These are phyloP conservation scores for Ophiostoma australiae DNA, from an alignment of 2,329 filamentous ascomycete species.

Conservation along the genomic window DNA sequence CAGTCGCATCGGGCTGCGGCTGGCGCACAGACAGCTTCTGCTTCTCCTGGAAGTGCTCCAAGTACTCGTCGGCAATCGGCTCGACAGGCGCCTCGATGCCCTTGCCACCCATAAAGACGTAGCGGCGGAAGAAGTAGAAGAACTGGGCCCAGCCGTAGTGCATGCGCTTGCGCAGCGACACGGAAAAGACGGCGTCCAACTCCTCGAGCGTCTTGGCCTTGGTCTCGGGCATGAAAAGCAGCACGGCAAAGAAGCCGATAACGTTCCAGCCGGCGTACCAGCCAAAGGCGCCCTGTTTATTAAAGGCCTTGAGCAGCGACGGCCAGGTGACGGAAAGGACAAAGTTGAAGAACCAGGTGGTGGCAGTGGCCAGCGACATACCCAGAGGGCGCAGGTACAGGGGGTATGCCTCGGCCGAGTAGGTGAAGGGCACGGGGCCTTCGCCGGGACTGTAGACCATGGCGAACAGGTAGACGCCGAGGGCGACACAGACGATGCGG, in stretches of 20 bases:
- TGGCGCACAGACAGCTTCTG: neutral
- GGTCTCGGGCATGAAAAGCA: constrained; percentile 39
- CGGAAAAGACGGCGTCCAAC: constrained; percentile 37
- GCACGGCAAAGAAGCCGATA: constrained; percentile 41
- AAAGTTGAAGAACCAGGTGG: constrained; percentile 47
- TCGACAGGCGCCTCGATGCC: constrained; percentile 15
- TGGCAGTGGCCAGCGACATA: constrained; percentile 55
- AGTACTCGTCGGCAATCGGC: constrained; percentile 22
- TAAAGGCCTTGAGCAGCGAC: constrained; percentile 41
- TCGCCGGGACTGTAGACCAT: constrained; percentile 56
- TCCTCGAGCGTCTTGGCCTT: constrained; percentile 40
- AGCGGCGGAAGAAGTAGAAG: constrained; percentile 27
- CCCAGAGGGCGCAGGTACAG: constrained; percentile 58
- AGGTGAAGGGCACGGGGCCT: constrained; percentile 60
- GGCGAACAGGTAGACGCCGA: constrained; percentile 48
- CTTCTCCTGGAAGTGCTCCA: constrained; percentile 14
- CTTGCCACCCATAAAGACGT: constrained; percentile 23
- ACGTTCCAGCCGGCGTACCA: constrained; percentile 49
- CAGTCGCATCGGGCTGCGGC: constrained; percentile 21
- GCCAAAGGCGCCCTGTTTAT: constrained; percentile 44
- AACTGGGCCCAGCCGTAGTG: constrained; percentile 28
- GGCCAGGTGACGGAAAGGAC: constrained; percentile 45
- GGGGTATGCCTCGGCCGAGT: constrained; percentile 62
- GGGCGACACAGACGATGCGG: constrained; percentile 42
- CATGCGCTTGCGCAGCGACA: constrained; percentile 29